A percentile compares a stretch with the other conserved stretches of the same genome.
phyloP scores from a whole-genome alignment of 331 rosid species.

The Pyracantha coccinea region DNA sequence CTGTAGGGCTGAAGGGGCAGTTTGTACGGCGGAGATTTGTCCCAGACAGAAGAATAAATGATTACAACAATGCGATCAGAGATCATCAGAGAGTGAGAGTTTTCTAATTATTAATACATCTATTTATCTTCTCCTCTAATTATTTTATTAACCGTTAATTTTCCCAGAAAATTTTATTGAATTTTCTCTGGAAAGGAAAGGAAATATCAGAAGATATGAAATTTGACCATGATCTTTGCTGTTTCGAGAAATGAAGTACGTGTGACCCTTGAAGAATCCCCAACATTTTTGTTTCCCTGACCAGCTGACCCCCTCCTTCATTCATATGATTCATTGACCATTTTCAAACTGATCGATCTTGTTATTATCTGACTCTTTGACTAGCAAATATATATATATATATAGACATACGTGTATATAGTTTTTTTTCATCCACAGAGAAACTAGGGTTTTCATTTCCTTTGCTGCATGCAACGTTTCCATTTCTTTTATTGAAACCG shows the following conservation, averaged over 20 bases:
- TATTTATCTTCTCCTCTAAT: not conserved
- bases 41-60: not conserved
- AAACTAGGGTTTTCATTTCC: too few species aligned
- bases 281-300: not conserved
- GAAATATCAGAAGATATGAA: not conserved
- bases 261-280: not conserved
- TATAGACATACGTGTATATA: too few species aligned
- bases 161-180: too few species aligned
- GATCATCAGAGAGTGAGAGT: not conserved
- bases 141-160: not conserved
- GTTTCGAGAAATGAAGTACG: not conserved
- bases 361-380: not conserved
- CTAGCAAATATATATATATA: not conserved
- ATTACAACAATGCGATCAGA: not conserved
- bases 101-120: too few species aligned
- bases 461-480: too few species aligned
- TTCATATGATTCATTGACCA: constrained; percentile 2
- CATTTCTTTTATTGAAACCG: too few species aligned
- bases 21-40: not conserved
- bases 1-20: not conserved
- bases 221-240: constrained; percentile 8
- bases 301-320: not conserved
- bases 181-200: not conserved
- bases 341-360: not conserved
- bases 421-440: too few species aligned